These are phyloP conservation scores for Lathyrus tuberosus DNA, from an alignment of 306 rosid genomes.

Conservation along the genomic window DNA sequence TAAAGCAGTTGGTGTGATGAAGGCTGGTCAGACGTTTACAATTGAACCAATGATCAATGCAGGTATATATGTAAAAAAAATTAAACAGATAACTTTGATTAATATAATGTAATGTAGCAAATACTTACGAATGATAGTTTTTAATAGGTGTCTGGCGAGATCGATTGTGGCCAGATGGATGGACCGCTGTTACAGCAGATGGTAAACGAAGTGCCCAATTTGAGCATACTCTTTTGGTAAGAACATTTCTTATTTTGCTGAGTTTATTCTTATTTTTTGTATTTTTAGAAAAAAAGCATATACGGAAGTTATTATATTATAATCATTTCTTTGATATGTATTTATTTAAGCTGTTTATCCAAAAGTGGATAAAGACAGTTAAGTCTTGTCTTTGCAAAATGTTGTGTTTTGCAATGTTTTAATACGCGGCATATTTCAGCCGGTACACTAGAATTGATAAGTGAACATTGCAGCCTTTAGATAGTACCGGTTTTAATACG, in stretches of 20 bases:
- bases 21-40: constrained; percentile 92
- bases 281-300: neutral
- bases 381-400: neutral
- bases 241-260: constrained; percentile 10
- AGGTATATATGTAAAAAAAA: constrained; percentile 46
- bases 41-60: constrained; percentile 98
- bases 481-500: constrained; percentile 5
- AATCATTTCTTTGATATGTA: neutral
- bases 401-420: neutral
- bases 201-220: constrained; percentile 97
- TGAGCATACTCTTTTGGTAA: constrained; percentile 95
- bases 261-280: neutral
- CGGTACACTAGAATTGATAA: no score
- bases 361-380: no score
- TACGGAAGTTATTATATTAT: neutral
- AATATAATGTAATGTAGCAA: constrained; percentile 7
- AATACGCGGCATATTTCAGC: neutral
- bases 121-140: neutral
- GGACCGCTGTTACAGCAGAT: constrained; percentile 79
- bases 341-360: neutral
- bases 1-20: constrained; percentile 98
- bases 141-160: constrained; percentile 86
- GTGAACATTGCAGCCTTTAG: neutral
- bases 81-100: neutral
- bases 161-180: constrained; percentile 98